These are phyloP conservation scores for Globisporangium orthogonon DNA, from an alignment of 352 stramenopile species.

Conservation along the genomic window DNA sequence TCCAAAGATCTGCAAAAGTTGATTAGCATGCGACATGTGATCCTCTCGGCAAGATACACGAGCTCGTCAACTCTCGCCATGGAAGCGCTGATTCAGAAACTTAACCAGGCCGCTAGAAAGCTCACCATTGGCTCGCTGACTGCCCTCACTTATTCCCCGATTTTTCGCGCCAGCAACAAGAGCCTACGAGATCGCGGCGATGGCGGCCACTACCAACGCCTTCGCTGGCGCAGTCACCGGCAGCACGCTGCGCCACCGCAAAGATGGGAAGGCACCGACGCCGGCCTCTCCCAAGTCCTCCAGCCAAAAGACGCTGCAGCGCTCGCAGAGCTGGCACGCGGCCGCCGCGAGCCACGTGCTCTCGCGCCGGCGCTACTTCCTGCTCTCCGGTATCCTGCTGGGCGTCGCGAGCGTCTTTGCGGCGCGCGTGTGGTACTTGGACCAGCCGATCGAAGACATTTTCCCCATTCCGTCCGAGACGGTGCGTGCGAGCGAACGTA, in stretches of 20 bases:
- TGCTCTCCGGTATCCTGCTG: slow-evolving; percentile 48
- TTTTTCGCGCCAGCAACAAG: neutral
- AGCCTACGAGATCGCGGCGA: neutral
- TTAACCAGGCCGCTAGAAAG: no score
- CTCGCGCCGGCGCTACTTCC: slow-evolving; percentile 63
- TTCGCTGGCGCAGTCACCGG: neutral
- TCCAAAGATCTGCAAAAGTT: neutral
- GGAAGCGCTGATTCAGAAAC: no score
- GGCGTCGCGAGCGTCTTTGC: slow-evolving; percentile 44
- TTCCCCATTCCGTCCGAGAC: slow-evolving; percentile 30
- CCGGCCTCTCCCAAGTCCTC: neutral
- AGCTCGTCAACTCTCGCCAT: no score
- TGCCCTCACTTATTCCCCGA: neutral
- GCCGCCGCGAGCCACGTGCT: slow-evolving; percentile 48
- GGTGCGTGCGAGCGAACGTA: slow-evolving; percentile 7
- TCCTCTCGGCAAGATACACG: neutral
- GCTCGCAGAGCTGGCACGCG: slow-evolving; percentile 49
- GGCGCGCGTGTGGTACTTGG: slow-evolving; percentile 40
- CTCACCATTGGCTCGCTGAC: no score
- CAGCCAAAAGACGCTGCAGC: slow-evolving; percentile 15
- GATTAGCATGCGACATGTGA: slow-evolving; percentile 4
- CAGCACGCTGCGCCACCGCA: slow-evolving; percentile 18
- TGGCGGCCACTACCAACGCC: neutral
- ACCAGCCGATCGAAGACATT: slow-evolving; percentile 35
- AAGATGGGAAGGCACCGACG: slow-evolving; percentile 7